Evolutionary conservation across 345 rosid species (phyloP), one percentile per base, ranked within the genome.

Genomic region (Hibiscus mutabilis): DNA sequence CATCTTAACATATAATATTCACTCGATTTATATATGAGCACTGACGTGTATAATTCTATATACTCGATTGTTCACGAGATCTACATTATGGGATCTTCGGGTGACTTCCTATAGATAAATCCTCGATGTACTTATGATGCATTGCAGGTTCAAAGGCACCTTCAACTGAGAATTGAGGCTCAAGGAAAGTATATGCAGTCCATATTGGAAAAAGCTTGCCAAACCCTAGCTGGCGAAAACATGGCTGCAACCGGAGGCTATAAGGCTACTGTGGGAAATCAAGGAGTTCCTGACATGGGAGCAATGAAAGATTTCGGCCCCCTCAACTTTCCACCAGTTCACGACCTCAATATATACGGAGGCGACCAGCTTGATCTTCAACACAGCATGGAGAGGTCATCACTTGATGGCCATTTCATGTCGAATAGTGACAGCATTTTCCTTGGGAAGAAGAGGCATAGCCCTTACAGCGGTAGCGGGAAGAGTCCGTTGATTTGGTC

Each of bases 131-230:
- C 69, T 42, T 21, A 40, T 51, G 9, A 15, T 76, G 64, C 29
- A 14, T 59, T 75, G 27, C 79, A 96, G 99, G 98, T 96, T 69
- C 99, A 96, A 73, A 88, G 93, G 71, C 99, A 91, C 83, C 88
- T 96, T 49, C 99, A 96, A 64, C 74, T 96, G 68, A 88, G 99
- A 88, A 96, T 93, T 74, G 99, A 96, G 76, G 99, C 99, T 58
- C 97, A 96, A 76, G 99, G 98, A 65, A 92, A 96, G 65, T 96
- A 96, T 83, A 96, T 96, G 97, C 99, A 96, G 68, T 86, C 91
- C 64, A 91, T 96, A 73, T 76, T 96, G 74, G 97, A 92, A 82
- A 92, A 89, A 81, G 99, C 99, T 27, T 91, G 92, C 51, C 96
- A 90, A 80, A 91, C 97, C 68, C 93, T 92, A 29, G 95, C 91